Base-by-base conservation (phyloP, 805 yeast species). In the Debaryomyces hansenii region DNA sequence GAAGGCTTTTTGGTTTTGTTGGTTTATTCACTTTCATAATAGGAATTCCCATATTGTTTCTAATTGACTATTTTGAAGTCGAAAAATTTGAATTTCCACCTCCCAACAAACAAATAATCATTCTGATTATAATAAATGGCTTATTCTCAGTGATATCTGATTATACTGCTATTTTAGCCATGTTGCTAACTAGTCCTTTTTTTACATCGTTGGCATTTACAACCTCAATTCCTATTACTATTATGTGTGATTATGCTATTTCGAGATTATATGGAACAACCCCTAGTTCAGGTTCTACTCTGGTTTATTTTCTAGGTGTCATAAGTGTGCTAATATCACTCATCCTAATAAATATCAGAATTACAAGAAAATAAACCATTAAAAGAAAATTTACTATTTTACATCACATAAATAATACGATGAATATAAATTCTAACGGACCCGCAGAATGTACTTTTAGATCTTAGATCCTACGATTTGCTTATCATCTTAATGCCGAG, bases 161-260 rank as follows among this genome's bases (percentile, higher is more conserved):
- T 52, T 79, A 72, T 50, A 66, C 69, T 29, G 74, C 79, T 0
- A 70, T 78, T n/a, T 54, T 77, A 11, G 82, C 83, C 6, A 69
- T 78, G 65, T 57, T 79, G 16, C 63, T 78, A 34, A 79, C 83
- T 0, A 77, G 82, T 40, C 84, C 84, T 0, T 66, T 79, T 46
- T 70, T 78, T 12, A 73, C 80, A 2, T 69, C 82, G 3, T 62
- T 79, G 33, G 77, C 82, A 3, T 59, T 79, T 31, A 77, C 83
- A 0, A 69, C 80, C 0, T 74, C 78, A 0, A 77, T 79, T 31
- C 84, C 84, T 3, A 64, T 79, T 20, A 75, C 78, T 24, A 75
- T 79, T 54, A 66, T 75, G 44, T 66, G 77, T 41, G 84, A 79
- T 53, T 77, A 70, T 50, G 51, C 74, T 12, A 55, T 69, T 7